Evolutionary conservation across 139 green algal genomes (phyloP).

Genomic region (Coelastrella sp.): DNA sequence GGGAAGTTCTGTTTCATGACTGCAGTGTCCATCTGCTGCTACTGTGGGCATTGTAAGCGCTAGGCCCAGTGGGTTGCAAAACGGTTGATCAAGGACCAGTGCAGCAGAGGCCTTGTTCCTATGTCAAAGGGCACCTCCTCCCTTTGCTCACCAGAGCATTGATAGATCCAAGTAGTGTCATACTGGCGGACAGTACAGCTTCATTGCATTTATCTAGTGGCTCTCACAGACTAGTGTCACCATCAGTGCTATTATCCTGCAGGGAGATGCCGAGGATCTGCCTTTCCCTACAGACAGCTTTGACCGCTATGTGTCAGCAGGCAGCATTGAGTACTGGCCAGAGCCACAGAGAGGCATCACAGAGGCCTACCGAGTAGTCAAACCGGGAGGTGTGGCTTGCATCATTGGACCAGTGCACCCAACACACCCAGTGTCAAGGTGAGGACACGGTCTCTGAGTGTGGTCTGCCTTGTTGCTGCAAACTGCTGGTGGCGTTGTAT

Average conservation of each 20-base stretch:
- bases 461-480: neutral
- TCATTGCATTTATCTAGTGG: neutral
- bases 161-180: too few species aligned
- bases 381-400: conserved; percentile 91
- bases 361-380: conserved; percentile 93
- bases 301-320: conserved; percentile 95
- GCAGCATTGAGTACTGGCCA: conserved; percentile 96
- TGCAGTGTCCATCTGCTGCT: too few species aligned
- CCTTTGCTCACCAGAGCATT: too few species aligned
- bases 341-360: conserved; percentile 91
- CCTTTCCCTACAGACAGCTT: conserved; percentile 89
- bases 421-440: conserved; percentile 65
- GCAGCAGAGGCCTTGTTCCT: too few species aligned
- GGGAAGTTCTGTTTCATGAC: too few species aligned
- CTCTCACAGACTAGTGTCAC: neutral
- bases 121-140: too few species aligned
- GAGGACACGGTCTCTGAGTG: neutral
- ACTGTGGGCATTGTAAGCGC: too few species aligned
- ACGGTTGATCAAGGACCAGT: too few species aligned
- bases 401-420: conserved; percentile 95
- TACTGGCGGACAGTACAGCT: neutral
- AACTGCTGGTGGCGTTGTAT: neutral
- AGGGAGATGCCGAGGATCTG: conserved; percentile 96
- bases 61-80: too few species aligned
- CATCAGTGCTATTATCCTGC: neutral